Percentiles rank a stretch among this genome's conserved stretches.
These are phyloP conservation scores for Hibiscus trionum DNA, from an alignment of 345 rosid species.

Conservation along the genomic window DNA sequence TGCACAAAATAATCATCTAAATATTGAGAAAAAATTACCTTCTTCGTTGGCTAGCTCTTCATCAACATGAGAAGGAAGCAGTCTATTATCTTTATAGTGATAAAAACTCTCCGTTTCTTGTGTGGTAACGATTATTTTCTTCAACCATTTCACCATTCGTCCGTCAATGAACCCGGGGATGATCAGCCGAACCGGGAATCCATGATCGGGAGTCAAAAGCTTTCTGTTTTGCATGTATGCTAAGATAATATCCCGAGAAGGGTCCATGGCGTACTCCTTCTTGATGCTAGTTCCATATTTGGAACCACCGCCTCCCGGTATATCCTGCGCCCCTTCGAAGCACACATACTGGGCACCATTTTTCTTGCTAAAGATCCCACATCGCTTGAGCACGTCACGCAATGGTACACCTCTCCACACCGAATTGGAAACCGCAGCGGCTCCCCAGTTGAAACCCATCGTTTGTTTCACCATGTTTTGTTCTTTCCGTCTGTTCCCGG, in stretches of 20 bases:
- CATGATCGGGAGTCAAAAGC: conserved; percentile 72
- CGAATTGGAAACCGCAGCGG: conserved; percentile 71
- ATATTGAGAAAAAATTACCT: conserved; percentile 13
- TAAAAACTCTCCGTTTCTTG: conserved; percentile 68
- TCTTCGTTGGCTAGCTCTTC: conserved; percentile 81
- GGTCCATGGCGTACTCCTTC: conserved; percentile 74
- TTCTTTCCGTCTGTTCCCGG: conserved; percentile 88
- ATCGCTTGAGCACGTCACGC: conserved; percentile 51
- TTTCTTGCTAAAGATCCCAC: conserved; percentile 56
- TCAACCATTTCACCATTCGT: conserved; percentile 91
- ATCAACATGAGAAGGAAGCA: conserved; percentile 82
- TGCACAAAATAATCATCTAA: neutral
- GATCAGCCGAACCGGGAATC: conserved; percentile 74
- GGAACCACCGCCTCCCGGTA: conserved; percentile 93
- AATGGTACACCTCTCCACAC: conserved; percentile 80
- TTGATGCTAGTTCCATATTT: conserved; percentile 79
- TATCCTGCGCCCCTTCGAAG: conserved; percentile 89
- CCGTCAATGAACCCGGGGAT: conserved; percentile 94
- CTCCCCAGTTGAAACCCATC: conserved; percentile 93
- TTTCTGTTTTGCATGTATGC: conserved; percentile 99
- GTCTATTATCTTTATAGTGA: conserved; percentile 74
- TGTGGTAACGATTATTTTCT: conserved; percentile 65
- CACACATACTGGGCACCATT: conserved; percentile 73
- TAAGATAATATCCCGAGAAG: conserved; percentile 64
- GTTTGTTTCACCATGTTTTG: conserved; percentile 86